These are phyloP conservation scores for Dryadomyces quercivorus DNA, from an alignment of 2,329 filamentous ascomycete species.

Conservation along the genomic window DNA sequence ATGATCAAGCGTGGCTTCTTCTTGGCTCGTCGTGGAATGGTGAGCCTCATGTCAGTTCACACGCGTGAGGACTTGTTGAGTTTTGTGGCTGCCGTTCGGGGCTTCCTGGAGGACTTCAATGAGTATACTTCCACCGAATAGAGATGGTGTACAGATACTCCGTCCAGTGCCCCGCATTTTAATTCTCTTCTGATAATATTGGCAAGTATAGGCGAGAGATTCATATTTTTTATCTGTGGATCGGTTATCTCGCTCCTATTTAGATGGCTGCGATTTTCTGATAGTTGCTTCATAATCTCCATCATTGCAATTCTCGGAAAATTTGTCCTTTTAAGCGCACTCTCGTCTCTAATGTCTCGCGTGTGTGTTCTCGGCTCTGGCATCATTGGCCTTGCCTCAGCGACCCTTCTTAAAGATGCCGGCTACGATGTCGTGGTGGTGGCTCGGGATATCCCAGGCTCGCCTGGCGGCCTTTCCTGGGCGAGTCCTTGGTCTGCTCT, in stretches of 20 bases:
- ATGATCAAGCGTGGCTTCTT: slow-evolving; percentile 11
- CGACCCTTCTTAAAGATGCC: not conserved
- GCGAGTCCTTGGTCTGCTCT: not conserved
- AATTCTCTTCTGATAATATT: too few relatives aligned
- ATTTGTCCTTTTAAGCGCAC: too few relatives aligned
- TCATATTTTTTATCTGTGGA: too few relatives aligned
- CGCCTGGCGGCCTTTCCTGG: slow-evolving; percentile 2
- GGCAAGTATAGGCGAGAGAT: too few relatives aligned
- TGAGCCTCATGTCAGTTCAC: slow-evolving; percentile 10
- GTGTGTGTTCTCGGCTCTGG: slow-evolving; percentile 3
- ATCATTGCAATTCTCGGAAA: too few relatives aligned
- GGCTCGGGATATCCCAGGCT: slow-evolving; percentile 1
- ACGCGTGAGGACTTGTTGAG: slow-evolving; percentile 9
- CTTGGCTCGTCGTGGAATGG: slow-evolving; percentile 8
- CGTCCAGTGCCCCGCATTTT: too few relatives aligned
- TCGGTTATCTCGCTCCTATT: too few relatives aligned
- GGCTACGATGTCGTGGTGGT: slow-evolving; percentile 3
- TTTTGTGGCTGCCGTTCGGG: slow-evolving; percentile 8
- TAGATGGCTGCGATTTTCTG: too few relatives aligned
- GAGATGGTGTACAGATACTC: too few relatives aligned
- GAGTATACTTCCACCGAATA: too few relatives aligned
- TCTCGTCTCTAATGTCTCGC: not conserved
- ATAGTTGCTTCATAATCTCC: too few relatives aligned
- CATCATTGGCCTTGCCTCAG: slow-evolving; percentile 2
- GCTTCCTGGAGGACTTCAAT: not conserved